Evolutionary conservation across 129 eudicot genomes (phyloP).

Genomic region (Solidago caesia): DNA sequence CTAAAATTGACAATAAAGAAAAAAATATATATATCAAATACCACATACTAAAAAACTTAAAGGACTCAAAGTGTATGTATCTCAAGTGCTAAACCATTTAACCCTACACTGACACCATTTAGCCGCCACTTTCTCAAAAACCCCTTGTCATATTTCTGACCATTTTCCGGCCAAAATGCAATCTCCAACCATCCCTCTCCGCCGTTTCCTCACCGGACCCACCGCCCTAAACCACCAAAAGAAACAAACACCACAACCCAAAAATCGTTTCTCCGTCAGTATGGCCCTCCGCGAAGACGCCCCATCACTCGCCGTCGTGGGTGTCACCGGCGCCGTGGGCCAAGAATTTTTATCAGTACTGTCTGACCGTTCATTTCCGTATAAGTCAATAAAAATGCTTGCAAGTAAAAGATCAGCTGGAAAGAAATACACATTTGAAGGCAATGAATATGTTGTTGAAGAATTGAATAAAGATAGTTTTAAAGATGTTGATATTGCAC

Average conservation of each 20-base stretch:
- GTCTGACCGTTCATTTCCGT: conserved; percentile 83
- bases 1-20: no score
- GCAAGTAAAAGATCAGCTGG: conserved; percentile 97
- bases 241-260: conserved; percentile 13
- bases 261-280: conserved; percentile 43
- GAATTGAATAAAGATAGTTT: conserved; percentile 66
- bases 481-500: conserved; percentile 74
- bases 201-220: conserved; percentile 28
- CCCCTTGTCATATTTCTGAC: background rate
- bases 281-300: conserved; percentile 75
- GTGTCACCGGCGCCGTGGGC: conserved; percentile 98
- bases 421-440: conserved; percentile 58
- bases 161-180: conserved; percentile 39
- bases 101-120: conserved; percentile 29
- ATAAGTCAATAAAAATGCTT: conserved; percentile 75
- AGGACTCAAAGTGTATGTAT: conserved; percentile 8
- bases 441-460: conserved; percentile 50
- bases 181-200: conserved; percentile 44
- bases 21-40: no score
- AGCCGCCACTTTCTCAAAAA: conserved; percentile 30
- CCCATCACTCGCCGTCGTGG: conserved; percentile 91
- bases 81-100: conserved; percentile 1
- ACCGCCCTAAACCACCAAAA: conserved; percentile 14
- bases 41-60: no score
- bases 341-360: conserved; percentile 93